Evolutionary conservation across 2,329 filamentous ascomycete genomes (phyloP), one percentile per base, ranked within the genome.

Genomic region (Claviceps capensis): DNA sequence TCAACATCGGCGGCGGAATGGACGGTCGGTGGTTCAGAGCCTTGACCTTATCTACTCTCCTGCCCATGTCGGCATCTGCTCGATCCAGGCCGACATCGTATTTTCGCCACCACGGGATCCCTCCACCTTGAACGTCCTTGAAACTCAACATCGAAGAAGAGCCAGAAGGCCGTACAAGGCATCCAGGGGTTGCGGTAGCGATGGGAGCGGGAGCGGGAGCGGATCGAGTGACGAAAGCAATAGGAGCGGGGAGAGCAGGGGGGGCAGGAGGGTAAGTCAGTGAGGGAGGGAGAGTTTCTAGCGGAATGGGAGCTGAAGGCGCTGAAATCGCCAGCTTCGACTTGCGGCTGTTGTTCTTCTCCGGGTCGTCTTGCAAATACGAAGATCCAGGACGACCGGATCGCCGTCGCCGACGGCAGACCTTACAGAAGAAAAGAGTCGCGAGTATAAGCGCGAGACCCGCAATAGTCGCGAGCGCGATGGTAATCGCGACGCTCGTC

Each of bases 401-500:
- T 14, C 42, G 42, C 1, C 37, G 51, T 23, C 37, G 48, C 30
- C 43, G 46, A 14, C 42, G 43, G 22, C 37, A 37, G 11, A 47
- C 19, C 37, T 41, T 44, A 16, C 47, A 14, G 16, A 19, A 47
- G 43, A 53, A 16, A 1, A 46, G 30, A 0, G 17, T 36, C 37
- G 38, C 23, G 26, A 17, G 19, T 5, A 53, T n/a, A 5, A 44
- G 23, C 5, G 43, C 51, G 38, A 53, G 37, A 16, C 48, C 43
- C 13, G 51, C 37, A 1, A 47, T 37, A 17, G 36, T 49, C 2
- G 51, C 51, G 5, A 53, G 51, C n/a, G 30, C 45, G 37, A 50
- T 50, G 8, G 51, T 50, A 22, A 50, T 14, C 4, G 23, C 17
- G 1, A 50, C 17, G 34, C 14, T 22, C 16, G 42, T 42, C 8